Conservation (phyloP, 495 filamentous ascomycete species). For the Hyaloscypha bicolor region DNA sequence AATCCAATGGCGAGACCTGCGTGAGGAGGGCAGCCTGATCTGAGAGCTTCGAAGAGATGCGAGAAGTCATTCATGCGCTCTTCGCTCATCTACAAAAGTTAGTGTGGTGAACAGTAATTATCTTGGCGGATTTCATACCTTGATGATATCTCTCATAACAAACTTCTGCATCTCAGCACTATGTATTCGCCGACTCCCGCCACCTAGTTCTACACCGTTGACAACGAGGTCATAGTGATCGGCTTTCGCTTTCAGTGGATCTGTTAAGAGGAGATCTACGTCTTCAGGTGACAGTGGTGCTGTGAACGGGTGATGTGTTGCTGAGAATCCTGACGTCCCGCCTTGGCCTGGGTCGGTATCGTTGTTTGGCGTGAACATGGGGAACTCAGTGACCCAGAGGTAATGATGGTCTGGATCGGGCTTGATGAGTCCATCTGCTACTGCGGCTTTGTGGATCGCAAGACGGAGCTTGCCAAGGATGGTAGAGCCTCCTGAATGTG, state of each 20-base stretch:
- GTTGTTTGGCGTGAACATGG: conserved; percentile 77
- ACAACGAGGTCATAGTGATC: conserved; percentile 96
- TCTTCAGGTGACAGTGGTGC: conserved; percentile 75
- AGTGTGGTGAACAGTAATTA: neutral
- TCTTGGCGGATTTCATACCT: conserved; percentile 39
- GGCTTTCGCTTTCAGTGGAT: conserved; percentile 70
- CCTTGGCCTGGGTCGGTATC: conserved; percentile 79
- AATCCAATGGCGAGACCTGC: conserved; percentile 93
- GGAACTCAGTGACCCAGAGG: conserved; percentile 87
- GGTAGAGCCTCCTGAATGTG: conserved; percentile 72
- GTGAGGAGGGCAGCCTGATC: conserved; percentile 94
- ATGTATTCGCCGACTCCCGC: conserved; percentile 92
- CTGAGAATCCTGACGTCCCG: conserved; percentile 74
- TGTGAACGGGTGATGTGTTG: conserved; percentile 97
- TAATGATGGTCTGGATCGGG: conserved; percentile 61
- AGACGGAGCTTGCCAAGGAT: conserved; percentile 76
- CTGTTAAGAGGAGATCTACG: conserved; percentile 69
- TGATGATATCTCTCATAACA: conserved; percentile 80
- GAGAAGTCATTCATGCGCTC: conserved; percentile 74
- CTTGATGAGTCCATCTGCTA: conserved; percentile 57
- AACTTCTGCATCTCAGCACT: conserved; percentile 81
- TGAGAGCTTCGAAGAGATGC: conserved; percentile 80
- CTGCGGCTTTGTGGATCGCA: conserved; percentile 66
- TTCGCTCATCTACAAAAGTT: conserved; percentile 45
- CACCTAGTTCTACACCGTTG: conserved; percentile 93